phyloP scores from a whole-genome alignment of 139 green algal species.

The Coelastrella sp. region DNA sequence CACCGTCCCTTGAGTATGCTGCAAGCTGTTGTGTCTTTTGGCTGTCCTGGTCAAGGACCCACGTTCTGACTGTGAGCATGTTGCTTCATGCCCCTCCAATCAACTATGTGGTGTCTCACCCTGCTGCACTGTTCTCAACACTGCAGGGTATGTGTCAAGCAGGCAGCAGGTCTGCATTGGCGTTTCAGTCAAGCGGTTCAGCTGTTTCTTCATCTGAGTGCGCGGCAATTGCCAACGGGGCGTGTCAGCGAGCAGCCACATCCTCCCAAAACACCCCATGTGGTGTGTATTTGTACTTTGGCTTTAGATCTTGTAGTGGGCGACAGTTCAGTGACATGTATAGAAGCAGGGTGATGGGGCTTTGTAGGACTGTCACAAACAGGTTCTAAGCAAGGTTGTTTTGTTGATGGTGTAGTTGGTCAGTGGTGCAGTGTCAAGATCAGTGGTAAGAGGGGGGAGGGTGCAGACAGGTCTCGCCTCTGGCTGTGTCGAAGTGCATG shows the following conservation, averaged over 20 bases:
- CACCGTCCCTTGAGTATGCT: too few relatives aligned
- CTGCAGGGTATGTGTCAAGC: constrained; percentile 24
- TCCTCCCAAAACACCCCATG: constrained; percentile 13
- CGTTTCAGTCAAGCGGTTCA: not conserved
- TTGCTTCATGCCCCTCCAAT: too few relatives aligned
- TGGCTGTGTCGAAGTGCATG: too few relatives aligned
- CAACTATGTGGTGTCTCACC: too few relatives aligned
- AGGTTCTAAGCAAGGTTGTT: not conserved
- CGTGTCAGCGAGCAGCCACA: not conserved
- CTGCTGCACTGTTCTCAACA: too few relatives aligned
- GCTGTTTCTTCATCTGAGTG: constrained; percentile 5
- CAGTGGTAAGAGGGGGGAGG: too few relatives aligned
- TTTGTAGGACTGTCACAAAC: not conserved
- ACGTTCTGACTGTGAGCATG: too few relatives aligned
- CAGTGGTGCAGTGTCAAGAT: too few relatives aligned
- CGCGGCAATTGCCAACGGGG: constrained; percentile 7
- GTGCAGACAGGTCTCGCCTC: too few relatives aligned
- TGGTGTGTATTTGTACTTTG: constrained; percentile 36
- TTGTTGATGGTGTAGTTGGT: not conserved
- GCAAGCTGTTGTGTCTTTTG: not conserved
- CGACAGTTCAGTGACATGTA: constrained; percentile 37
- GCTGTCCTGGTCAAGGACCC: too few relatives aligned
- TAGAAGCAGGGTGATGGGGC: not conserved
- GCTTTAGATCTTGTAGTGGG: constrained; percentile 12
- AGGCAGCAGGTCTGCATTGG: not conserved